These are phyloP conservation scores for Asparagopsis taxiformis DNA, from an alignment of 31 red algal genomes.

Conservation along the genomic window DNA sequence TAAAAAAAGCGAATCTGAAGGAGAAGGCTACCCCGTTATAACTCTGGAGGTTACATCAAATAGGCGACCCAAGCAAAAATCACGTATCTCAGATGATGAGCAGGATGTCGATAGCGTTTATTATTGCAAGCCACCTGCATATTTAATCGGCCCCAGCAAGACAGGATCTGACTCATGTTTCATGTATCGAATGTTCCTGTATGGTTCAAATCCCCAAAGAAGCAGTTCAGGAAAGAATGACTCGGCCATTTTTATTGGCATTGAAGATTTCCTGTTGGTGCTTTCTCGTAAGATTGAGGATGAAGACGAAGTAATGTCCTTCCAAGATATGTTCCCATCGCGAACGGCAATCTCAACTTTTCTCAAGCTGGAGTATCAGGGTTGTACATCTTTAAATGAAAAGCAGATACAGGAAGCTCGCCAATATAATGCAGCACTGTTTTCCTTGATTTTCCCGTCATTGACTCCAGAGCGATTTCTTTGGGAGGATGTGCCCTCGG, in stretches of 20 bases:
- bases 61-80: too few species aligned
- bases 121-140: too few species aligned
- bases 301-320: conserved; percentile 13
- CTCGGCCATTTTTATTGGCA: too few species aligned
- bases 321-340: conserved; percentile 21
- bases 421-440: conserved; percentile 32
- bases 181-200: conserved; percentile 16
- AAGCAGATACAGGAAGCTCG: conserved; percentile 16
- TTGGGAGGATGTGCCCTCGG: conserved; percentile 19
- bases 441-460: conserved; percentile 17
- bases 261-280: conserved; percentile 56
- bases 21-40: too few species aligned
- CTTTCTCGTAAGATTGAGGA: conserved; percentile 38
- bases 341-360: conserved; percentile 28
- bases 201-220: conserved; percentile 1
- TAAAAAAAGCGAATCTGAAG: too few species aligned
- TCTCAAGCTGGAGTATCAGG: conserved; percentile 43
- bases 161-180: conserved; percentile 22
- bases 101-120: too few species aligned
- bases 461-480: conserved; percentile 9
- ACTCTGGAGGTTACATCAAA: too few species aligned
- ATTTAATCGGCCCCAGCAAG: too few species aligned
- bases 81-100: too few species aligned
- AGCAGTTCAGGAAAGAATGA: conserved; percentile 1
- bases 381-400: conserved; percentile 13